Base-by-base conservation (phyloP, 768 basidiomycete genomes). In the Mycena epipterygia region DNA sequence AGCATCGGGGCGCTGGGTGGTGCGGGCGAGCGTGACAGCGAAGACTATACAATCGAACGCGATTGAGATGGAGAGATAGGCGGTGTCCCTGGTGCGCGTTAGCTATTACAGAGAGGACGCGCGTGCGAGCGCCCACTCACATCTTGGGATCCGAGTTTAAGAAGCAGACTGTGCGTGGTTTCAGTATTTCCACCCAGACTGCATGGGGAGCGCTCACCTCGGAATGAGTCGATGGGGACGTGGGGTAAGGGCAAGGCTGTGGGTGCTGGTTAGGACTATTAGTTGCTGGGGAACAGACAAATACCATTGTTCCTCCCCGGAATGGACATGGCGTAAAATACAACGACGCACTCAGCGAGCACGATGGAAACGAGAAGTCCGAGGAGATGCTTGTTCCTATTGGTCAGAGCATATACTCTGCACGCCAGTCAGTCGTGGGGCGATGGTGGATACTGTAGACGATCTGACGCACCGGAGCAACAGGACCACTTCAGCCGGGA, bases 41-140 rank as follows among this genome's bases (percentile, higher is more conserved):
- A 79, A 77, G 13, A 78, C 78, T 37, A 73, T 75, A 64, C 75
- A 65, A 66, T 79, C 79, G 70, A 78, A 79, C 1, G 76, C 56
- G 33, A 79, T 76, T 6, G 76, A 68, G 11, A 71, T 61, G 32
- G 74, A 68, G 23, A 79, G 78, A 58, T 78, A 79, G 11, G 75
- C 75, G 7, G 76, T 74, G 51, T 79, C 78, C 78, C 77, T 79
- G 48, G 16, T 32, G 9, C 11, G 29, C 17, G 51, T 56, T 46
- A 55, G 49, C 30, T 55, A 11, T 32, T 3, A 17, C 29, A 21
- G 5, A n/a, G 2, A n/a, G 16, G 5, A 17, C 21, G 52, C n/a
- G 33, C 6, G 6, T 19, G 27, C 12, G 21, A n/a, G 7, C 9
- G 14, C 17, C n/a, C n/a, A 44, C 29, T 19, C 44, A 64, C 57